Conservation (phyloP, 495 filamentous ascomycete genomes). For the Rostrohypoxylon terebratum region DNA sequence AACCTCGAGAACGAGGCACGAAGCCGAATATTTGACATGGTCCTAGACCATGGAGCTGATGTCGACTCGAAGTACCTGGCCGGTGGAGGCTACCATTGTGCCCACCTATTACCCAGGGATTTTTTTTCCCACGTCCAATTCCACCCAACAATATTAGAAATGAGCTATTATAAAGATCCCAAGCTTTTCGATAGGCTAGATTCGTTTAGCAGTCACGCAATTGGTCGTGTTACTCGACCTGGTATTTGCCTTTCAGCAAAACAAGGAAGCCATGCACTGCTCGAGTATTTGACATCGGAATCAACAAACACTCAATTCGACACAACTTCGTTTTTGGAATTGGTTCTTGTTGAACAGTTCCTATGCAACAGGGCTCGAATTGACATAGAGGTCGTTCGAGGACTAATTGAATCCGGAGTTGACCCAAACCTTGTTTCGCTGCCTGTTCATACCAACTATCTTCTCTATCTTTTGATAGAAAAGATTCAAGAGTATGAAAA, state of each 20-base stretch:
- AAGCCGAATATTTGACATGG: slow-evolving; percentile 5
- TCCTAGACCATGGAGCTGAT: slow-evolving; percentile 25
- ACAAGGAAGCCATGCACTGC: slow-evolving; percentile 16
- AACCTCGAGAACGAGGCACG: background rate
- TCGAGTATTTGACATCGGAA: slow-evolving; percentile 27
- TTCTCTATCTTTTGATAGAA: slow-evolving; percentile 7
- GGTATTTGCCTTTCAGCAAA: slow-evolving; percentile 31
- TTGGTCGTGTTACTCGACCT: slow-evolving; percentile 16
- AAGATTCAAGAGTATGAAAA: background rate
- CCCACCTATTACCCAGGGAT: background rate
- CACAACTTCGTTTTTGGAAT: slow-evolving; percentile 24
- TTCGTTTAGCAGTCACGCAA: slow-evolving; percentile 8
- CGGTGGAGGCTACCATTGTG: no score
- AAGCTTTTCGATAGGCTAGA: slow-evolving; percentile 15
- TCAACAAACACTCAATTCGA: background rate
- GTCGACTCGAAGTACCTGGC: slow-evolving; percentile 9
- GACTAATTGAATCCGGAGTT: slow-evolving; percentile 33
- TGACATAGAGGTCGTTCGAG: slow-evolving; percentile 18
- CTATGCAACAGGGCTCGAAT: background rate
- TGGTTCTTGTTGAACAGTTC: slow-evolving; percentile 40
- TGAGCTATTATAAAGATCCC: slow-evolving; percentile 19
- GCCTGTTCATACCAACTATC: background rate
- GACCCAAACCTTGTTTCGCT: slow-evolving; percentile 20
- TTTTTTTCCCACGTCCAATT: slow-evolving; percentile 5
- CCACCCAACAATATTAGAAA: slow-evolving; percentile 19